Evolutionary conservation across 495 filamentous ascomycete species (phyloP), one percentile per base, ranked within the genome.

Genomic region (Penicillium canescens): DNA sequence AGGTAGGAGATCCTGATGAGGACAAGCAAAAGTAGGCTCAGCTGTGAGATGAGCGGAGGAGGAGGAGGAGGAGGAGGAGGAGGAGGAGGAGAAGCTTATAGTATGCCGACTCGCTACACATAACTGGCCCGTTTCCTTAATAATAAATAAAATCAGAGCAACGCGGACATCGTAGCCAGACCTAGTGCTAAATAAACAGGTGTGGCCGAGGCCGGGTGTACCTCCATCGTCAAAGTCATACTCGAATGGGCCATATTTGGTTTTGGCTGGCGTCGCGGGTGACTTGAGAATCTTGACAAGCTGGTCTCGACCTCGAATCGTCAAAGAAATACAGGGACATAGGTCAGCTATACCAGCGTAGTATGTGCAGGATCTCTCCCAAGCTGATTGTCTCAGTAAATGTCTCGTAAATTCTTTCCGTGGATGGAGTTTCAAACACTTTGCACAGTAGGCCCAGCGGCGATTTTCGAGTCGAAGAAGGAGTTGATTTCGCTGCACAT

Each of bases 361-460:
- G 18, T 46, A 6, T 45, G 50, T 13, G 34, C 54, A 61, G 5
- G 44, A 23, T 16, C 59, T 45, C 31, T 42, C 20, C 14, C 51
- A 21, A 31, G 50, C 14, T 49, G 48, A 16, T 36, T 34, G 2
- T 41, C 20, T 36, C n/a, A 46, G 46, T 20, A 24, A 33, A 46
- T n/a, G 6, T 42, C 24, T 43, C 13, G 39, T 20, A 42, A 61
- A 57, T 43, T 57, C 54, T 40, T 54, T 46, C 16, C 59, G 35
- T 54, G 54, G 59, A 52, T 61, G 59, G 31, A 61, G 59, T 36
- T 42, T 61, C 40, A 61, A 39, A 24, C 59, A 61, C 8, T 44
- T 35, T 5, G 42, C 35, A 37, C 59, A 61, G 38, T 57, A 61
- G 13, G 26, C 39, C 59, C 59, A 61, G 16, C 42, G 49, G 40